Percentiles rank a stretch among this genome's conserved stretches.
These are phyloP conservation scores for Tuber borchii DNA, from an alignment of 495 filamentous ascomycete species.

Conservation along the genomic window DNA sequence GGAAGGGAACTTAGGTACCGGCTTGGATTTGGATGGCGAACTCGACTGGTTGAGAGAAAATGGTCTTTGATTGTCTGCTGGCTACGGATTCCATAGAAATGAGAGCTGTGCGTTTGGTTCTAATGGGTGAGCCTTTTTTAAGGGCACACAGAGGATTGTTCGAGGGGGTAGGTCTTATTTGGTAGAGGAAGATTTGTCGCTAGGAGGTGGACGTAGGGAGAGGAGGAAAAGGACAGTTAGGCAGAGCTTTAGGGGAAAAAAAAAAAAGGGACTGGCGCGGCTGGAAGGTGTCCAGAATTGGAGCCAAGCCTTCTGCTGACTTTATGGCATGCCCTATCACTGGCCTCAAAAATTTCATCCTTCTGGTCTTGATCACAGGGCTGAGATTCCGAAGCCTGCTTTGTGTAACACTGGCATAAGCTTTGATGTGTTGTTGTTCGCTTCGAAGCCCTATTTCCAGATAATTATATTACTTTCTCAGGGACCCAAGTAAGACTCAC, in stretches of 20 bases:
- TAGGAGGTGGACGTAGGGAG: background rate
- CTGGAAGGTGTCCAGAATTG: background rate
- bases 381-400: background rate
- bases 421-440: background rate
- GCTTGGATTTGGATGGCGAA: slow-evolving; percentile 4
- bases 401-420: background rate
- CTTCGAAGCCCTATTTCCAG: background rate
- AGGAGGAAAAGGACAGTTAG: background rate
- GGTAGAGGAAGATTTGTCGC: background rate
- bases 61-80: background rate
- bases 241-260: background rate
- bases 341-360: background rate
- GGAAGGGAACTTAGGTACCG: background rate
- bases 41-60: background rate
- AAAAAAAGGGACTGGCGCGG: background rate
- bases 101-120: background rate
- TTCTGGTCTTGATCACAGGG: background rate
- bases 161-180: background rate
- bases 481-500: background rate
- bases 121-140: background rate
- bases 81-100: background rate
- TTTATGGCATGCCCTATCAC: background rate
- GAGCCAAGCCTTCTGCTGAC: background rate
- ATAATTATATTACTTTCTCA: background rate
- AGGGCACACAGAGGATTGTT: background rate